Evolutionary conservation across 2,329 filamentous ascomycete genomes (phyloP).

Genomic region (Talaromyces albobiverticillius): DNA sequence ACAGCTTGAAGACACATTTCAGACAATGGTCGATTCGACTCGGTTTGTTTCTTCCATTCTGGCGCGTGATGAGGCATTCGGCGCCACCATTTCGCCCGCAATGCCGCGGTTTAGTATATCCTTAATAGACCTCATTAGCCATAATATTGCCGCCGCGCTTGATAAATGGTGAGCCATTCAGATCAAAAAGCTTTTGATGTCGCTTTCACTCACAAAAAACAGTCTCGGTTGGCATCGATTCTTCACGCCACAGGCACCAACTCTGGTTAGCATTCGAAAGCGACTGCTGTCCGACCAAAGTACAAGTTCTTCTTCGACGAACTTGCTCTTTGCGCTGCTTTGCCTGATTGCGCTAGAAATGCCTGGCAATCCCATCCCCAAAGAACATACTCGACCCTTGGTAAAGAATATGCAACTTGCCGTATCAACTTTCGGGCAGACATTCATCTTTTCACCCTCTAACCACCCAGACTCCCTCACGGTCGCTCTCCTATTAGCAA

Average conservation of each 20-base stretch:
- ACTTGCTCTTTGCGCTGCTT: slow-evolving; percentile 18
- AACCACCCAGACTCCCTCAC: slow-evolving; percentile 17
- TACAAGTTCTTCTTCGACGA: slow-evolving; percentile 15
- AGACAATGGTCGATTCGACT: neutral
- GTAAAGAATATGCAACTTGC: slow-evolving; percentile 13
- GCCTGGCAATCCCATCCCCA: neutral
- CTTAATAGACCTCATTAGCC: neutral
- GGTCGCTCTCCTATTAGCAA: slow-evolving; percentile 16
- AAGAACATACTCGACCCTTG: slow-evolving; percentile 2
- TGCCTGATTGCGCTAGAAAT: slow-evolving; percentile 15
- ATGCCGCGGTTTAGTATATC: neutral
- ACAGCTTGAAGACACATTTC: neutral
- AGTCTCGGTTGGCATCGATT: slow-evolving; percentile 19
- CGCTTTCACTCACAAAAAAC: slow-evolving; percentile 7
- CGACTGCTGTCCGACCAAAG: slow-evolving; percentile 9
- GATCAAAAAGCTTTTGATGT: neutral
- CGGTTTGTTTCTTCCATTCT: neutral
- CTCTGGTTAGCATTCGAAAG: slow-evolving; percentile 14
- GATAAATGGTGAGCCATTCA: neutral
- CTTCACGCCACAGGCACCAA: slow-evolving; percentile 16
- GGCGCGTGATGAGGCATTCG: neutral
- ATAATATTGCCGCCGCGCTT: neutral
- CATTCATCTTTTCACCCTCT: slow-evolving; percentile 19
- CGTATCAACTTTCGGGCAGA: slow-evolving; percentile 18
- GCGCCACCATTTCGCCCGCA: neutral